Conservation (phyloP, 345 rosid genomes). For the Stellera chamaejasme region DNA sequence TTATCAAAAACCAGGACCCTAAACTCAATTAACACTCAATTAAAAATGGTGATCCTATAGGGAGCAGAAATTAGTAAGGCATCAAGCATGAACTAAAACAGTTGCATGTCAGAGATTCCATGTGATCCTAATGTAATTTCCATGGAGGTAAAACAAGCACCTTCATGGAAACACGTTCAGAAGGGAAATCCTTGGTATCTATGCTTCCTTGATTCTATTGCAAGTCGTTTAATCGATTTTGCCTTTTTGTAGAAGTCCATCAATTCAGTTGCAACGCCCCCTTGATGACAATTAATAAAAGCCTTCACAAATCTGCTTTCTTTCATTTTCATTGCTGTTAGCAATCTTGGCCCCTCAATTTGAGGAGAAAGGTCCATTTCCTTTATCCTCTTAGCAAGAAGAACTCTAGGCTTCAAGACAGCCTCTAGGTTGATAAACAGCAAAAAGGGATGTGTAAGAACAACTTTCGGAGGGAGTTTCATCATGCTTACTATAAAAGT, state of each 20-base stretch:
- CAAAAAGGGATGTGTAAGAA: conserved; percentile 44
- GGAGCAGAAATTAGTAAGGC: too few species aligned
- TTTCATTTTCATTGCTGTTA: conserved; percentile 60
- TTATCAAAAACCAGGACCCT: too few species aligned
- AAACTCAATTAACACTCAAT: too few species aligned
- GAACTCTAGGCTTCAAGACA: conserved; percentile 48
- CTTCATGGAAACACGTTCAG: conserved; percentile 16
- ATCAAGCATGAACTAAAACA: too few species aligned
- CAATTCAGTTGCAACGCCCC: conserved; percentile 44
- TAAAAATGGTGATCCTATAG: too few species aligned
- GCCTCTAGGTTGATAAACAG: conserved; percentile 46
- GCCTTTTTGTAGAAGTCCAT: conserved; percentile 40
- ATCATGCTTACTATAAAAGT: conserved; percentile 58
- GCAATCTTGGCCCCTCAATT: conserved; percentile 22
- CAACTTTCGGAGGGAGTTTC: conserved; percentile 46
- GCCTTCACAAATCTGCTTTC: conserved; percentile 51
- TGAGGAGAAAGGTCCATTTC: conserved; percentile 56
- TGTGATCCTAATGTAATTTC: neutral
- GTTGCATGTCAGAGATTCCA: too few species aligned
- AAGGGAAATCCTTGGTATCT: conserved; percentile 58
- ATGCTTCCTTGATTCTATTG: conserved; percentile 41
- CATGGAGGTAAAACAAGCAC: conserved; percentile 2
- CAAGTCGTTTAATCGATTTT: conserved; percentile 55
- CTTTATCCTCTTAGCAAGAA: conserved; percentile 43
- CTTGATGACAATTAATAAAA: conserved; percentile 50